Percentiles rank a stretch among this genome's conserved stretches.
These are phyloP conservation scores for Eucalyptus fibrosa DNA, from an alignment of 345 rosid species.

Conservation along the genomic window DNA sequence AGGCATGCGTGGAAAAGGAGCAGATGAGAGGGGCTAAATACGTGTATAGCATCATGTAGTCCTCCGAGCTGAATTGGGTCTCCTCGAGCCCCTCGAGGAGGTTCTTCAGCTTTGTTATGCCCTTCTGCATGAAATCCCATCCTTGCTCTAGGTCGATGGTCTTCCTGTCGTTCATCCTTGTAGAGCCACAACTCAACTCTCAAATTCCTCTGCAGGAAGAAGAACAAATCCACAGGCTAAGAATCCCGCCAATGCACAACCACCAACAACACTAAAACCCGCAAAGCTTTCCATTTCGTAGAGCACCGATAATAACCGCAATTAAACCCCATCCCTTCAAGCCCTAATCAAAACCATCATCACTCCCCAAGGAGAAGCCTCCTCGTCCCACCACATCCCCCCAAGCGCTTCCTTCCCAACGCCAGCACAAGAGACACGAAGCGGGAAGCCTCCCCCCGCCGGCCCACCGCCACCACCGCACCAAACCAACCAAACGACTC, in stretches of 20 bases:
- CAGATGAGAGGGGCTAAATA: background rate
- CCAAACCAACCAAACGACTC: background rate
- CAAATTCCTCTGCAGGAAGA: background rate
- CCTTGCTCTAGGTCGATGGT: conserved; percentile 36
- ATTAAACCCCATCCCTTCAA: background rate
- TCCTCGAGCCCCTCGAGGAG: conserved; percentile 45
- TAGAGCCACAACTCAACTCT: too few relatives aligned
- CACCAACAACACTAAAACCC: background rate
- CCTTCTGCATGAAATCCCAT: conserved; percentile 57
- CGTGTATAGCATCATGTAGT: conserved; percentile 66
- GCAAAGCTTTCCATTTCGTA: background rate
- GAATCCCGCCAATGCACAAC: background rate
- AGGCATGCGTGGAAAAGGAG: background rate
- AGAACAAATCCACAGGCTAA: background rate
- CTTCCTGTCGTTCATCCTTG: conserved; percentile 28
- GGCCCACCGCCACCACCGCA: background rate
- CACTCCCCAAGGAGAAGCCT: background rate
- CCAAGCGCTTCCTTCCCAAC: background rate
- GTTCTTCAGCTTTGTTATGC: conserved; percentile 43
- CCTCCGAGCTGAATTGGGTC: conserved; percentile 38
- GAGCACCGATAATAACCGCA: background rate
- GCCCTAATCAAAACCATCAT: background rate
- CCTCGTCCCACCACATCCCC: background rate
- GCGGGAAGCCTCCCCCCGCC: background rate
- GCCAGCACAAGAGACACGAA: background rate